Evolutionary conservation across 2,329 filamentous ascomycete genomes (phyloP), one percentile per base, ranked within the genome.

Genomic region (Pyrenophora teres): DNA sequence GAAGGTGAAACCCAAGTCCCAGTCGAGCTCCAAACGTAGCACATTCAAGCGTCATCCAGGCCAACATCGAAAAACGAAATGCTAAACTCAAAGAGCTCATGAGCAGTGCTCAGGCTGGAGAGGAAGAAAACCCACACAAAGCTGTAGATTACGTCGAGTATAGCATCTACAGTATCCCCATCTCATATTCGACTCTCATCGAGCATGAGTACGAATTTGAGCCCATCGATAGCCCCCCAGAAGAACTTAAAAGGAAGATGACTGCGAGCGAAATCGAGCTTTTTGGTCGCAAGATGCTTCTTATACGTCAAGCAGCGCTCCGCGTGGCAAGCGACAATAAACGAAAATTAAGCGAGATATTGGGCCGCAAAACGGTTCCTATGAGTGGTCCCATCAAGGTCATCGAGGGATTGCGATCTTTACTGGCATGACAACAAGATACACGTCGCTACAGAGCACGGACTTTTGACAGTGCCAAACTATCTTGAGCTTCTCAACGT

Each of bases 401-500:
- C 7, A 41, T 66, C 5, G 35, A 48, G 13, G 13, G 53, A 64
- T 19, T 40, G 58, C 19, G 63, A 65, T 27, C 38, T 66, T 1
- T 66, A 65, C 30, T 41, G 62, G 3, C n/a, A 53, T 31, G 41
- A 52, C 10, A 27, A 30, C 5, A 54, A 59, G 19, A 30, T 67
- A 9, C 40, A 62, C 18, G 52, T 67, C 8, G 60, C 55, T 13
- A 57, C 58, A 0, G 59, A 64, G 13, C 42, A 19, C 3, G 62
- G 63, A 9, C 46, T 65, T 4, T 31, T 67, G 9, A 36, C 47
- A 9, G 57, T 40, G 1, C 47, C 56, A 3, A 43, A 53, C 8
- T 67, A 65, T 30, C 35, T 64, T 9, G 52, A 56, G 23, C 46
- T 59, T 15, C 47, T 59, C 16, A 56, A 54, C 2, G 33, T 65